Base-by-base conservation (phyloP, 345 rosid genomes). In the Hibiscus trionum region DNA sequence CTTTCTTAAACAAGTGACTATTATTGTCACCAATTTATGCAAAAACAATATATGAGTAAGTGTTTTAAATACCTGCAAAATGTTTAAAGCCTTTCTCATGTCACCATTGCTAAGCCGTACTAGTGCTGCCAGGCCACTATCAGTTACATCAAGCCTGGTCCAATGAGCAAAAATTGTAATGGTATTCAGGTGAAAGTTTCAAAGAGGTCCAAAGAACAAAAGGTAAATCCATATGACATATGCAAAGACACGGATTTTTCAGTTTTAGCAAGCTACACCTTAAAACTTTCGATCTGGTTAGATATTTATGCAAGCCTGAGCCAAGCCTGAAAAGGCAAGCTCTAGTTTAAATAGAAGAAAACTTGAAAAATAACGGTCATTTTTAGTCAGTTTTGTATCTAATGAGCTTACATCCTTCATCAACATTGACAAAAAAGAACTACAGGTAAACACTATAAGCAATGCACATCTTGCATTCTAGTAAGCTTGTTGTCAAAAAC, bases 61-160 rank as follows among this genome's bases (percentile, higher is more conserved):
- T 4, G 50, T 77, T 59, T 49, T 66, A 76, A 53, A 49, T 78
- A 95, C 99, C 97, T 95, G 99, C 77, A 95, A 77, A 64, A 95
- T 90, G 85, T 95, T 95, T 87, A 92, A 78, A 66, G 99, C 96
- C 87, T 90, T 95, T 82, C 99, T 88, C 99, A 92, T 95, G 86
- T 95, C 99, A 53, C 99, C 99, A 74, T 84, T 95, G 89, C 97
- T 84, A 70, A 95, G 91, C 47, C 89, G 85, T 76, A 90, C 93
- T 75, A 90, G 85, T 72, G 97, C 99, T 27, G 84, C 86, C 71
- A 92, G 79, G 76, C 97, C 99, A 81, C 77, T 73, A 69, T 88
- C 90, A 21, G 90, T 62, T 65, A 89, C 97, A 77, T 89, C 91
- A 77, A 95, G 97, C 84, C 97, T 93, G 74, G 66, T 56, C 62